Percentiles rank a stretch among this genome's conserved stretches.
Conservation (phyloP, 306 rosid species). For the Medicago ruthenica region DNA sequence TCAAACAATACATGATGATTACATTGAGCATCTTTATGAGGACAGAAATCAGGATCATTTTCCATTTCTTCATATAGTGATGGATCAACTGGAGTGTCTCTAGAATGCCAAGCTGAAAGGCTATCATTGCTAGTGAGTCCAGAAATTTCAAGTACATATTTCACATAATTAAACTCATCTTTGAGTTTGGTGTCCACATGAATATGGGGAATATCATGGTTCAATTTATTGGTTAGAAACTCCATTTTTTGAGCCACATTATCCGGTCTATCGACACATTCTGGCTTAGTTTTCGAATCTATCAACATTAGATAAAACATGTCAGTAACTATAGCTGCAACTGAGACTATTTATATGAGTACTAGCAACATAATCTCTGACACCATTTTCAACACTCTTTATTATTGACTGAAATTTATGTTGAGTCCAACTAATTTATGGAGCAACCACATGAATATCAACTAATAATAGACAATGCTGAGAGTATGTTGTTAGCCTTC, state of each 20-base stretch:
- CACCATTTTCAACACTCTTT: not conserved
- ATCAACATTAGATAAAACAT: not conserved
- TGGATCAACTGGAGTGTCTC: constrained; percentile 55
- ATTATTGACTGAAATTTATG: too few species aligned
- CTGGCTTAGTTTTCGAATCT: constrained; percentile 40
- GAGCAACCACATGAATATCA: too few species aligned
- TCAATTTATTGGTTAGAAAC: constrained; percentile 18
- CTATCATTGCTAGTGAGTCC: constrained; percentile 49
- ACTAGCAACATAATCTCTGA: not conserved
- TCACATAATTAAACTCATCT: constrained; percentile 58
- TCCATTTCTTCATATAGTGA: constrained; percentile 52
- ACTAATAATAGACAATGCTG: too few species aligned
- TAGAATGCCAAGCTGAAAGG: constrained; percentile 54
- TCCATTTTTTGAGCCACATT: constrained; percentile 34
- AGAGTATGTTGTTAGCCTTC: too few species aligned
- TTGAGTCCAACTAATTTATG: too few species aligned
- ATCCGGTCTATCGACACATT: not conserved
- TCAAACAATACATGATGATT: constrained; percentile 64
- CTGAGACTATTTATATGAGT: not conserved
- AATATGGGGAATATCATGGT: constrained; percentile 17
- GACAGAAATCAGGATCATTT: constrained; percentile 54
- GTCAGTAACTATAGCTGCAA: not conserved
- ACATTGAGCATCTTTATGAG: constrained; percentile 45
- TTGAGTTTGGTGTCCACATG: constrained; percentile 12
- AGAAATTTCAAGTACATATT: constrained; percentile 59